phyloP scores from a whole-genome alignment of 768 basidiomycete genomes.

The Dioszegia crocea region DNA sequence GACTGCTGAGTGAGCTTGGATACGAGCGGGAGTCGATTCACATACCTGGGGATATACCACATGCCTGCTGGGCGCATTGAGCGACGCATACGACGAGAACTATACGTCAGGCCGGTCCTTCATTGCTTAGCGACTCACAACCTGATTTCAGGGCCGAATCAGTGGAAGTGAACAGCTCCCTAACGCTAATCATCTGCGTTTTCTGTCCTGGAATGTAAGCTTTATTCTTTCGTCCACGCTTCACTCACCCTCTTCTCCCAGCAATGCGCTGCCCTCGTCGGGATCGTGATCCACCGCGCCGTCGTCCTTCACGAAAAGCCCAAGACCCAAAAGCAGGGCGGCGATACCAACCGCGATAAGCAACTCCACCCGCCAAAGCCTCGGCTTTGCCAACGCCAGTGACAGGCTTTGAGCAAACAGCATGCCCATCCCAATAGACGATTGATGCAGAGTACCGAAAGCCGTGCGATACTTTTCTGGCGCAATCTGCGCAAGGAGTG shows the following conservation, averaged over 20 bases:
- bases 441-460: constrained; percentile 29
- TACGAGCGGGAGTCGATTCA: too few species aligned
- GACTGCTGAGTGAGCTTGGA: constrained; percentile 53
- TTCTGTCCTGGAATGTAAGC: neutral
- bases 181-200: constrained; percentile 10
- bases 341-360: constrained; percentile 14
- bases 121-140: constrained; percentile 9
- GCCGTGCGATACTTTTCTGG: constrained; percentile 60
- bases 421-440: constrained; percentile 35
- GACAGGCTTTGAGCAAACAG: constrained; percentile 32
- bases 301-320: constrained; percentile 5
- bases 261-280: constrained; percentile 12
- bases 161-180: constrained; percentile 9
- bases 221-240: neutral
- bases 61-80: constrained; percentile 27
- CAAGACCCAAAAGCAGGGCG: constrained; percentile 9
- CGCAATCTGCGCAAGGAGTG: constrained; percentile 75
- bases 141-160: constrained; percentile 10
- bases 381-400: constrained; percentile 16
- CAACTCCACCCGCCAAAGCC: constrained; percentile 22
- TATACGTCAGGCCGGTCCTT: constrained; percentile 3
- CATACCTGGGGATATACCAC: constrained; percentile 32
- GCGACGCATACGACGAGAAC: constrained; percentile 22
- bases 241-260: constrained; percentile 10
- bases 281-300: neutral